These are phyloP conservation scores for Kuraishia borneana DNA, from an alignment of 805 yeast species.

Conservation along the genomic window DNA sequence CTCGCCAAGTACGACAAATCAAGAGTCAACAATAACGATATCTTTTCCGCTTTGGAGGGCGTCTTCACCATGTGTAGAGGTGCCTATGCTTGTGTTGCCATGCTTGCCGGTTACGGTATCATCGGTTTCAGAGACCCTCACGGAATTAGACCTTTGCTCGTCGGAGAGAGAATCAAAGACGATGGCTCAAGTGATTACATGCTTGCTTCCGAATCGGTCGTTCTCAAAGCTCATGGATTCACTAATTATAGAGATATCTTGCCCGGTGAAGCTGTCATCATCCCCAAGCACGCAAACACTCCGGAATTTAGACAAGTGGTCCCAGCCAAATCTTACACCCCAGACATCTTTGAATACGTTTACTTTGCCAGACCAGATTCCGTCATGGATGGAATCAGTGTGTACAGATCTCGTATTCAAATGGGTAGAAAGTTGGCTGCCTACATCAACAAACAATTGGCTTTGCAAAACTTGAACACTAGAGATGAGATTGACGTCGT, in stretches of 20 bases:
- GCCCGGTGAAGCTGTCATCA: conserved; percentile 96
- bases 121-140: conserved; percentile 96
- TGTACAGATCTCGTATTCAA: conserved; percentile 80
- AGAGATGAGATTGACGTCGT: conserved; percentile 75
- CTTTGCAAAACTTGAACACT: conserved; percentile 27
- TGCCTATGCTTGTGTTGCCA: conserved; percentile 92
- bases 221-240: conserved; percentile 85
- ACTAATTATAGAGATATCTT: conserved; percentile 65
- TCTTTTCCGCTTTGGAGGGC: conserved; percentile 77
- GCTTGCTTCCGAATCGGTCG: conserved; percentile 94
- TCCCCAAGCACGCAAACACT: conserved; percentile 59
- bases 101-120: conserved; percentile 93
- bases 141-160: conserved; percentile 85
- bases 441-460: conserved; percentile 38
- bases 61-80: conserved; percentile 79
- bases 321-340: conserved; percentile 68
- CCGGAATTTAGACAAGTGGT: conserved; percentile 87
- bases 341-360: conserved; percentile 94
- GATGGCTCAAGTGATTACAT: conserved; percentile 78
- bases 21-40: conserved; percentile 84
- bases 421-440: conserved; percentile 90
- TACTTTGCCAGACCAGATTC: conserved; percentile 98
- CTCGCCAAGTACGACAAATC: conserved; percentile 85
- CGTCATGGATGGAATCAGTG: conserved; percentile 93
- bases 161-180: conserved; percentile 66